Evolutionary conservation across 2,329 filamentous ascomycete genomes (phyloP).

Genomic region (Microdochium bolleyi): DNA sequence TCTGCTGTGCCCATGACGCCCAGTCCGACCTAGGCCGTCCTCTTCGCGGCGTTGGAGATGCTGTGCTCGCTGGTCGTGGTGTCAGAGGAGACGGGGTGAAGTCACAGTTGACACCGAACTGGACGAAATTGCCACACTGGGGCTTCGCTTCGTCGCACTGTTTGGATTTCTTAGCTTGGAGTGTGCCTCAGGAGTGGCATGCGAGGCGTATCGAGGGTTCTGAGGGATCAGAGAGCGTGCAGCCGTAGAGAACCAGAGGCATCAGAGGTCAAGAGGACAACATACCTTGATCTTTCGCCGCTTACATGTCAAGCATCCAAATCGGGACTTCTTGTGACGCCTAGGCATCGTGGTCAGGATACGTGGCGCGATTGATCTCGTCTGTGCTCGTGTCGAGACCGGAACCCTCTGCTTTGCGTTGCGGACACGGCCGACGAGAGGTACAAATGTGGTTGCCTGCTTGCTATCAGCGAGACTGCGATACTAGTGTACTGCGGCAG

Average conservation of each 20-base stretch:
- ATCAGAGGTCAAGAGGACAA: not conserved
- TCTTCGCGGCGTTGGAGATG: not conserved
- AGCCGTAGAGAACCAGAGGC: not conserved
- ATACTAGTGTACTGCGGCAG: not conserved
- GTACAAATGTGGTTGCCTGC: not conserved
- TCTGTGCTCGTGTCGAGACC: not conserved
- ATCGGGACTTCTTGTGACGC: not conserved
- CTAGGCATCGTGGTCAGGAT: not conserved
- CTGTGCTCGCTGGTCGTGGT: not conserved
- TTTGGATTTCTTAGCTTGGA: not conserved
- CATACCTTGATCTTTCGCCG: not conserved
- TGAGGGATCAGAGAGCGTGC: not conserved
- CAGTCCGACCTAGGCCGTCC: not conserved
- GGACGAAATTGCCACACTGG: conserved; percentile 1
- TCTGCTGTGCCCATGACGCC: not conserved
- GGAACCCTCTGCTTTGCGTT: not conserved
- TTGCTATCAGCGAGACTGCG: not conserved
- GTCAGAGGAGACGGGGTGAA: conserved; percentile 1
- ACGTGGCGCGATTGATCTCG: not conserved
- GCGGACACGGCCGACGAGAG: not conserved
- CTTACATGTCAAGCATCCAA: not conserved
- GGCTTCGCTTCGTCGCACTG: conserved; percentile 4
- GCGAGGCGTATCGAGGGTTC: not conserved
- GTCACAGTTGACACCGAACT: conserved; percentile 2
- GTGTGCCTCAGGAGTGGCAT: not conserved